Base-by-base conservation (phyloP, 2,329 filamentous ascomycete species). In the Ascochyta viciae-villosae region DNA sequence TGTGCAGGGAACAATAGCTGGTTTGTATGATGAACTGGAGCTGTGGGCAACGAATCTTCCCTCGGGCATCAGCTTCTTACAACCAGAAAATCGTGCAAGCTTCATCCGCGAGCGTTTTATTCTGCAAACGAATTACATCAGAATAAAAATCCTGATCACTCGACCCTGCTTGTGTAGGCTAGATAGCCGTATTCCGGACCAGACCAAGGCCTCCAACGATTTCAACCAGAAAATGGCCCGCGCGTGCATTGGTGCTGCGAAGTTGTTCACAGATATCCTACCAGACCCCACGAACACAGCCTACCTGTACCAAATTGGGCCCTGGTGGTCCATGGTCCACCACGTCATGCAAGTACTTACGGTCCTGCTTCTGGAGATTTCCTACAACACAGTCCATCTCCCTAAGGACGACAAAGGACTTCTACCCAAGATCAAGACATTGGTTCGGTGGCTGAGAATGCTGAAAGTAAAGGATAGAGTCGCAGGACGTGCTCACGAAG, bases 251-350 rank as follows among this genome's bases (percentile, higher is more conserved):
- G 50, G 70, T 16, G 69, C 76, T 27, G 76, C 76, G 1, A 48
- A 66, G 43, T 56, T 60, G 7, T 50, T 78, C n/a, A 45, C 73
- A 1, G 50, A 63, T 1, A 40, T 75, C 2, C 58, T 78, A 4
- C 76, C 75, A 4, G 63, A 69, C 9, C 41, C 65, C 16, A 56
- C 65, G 0, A 63, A 71, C 50, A 48, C 34, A 12, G 29, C n/a
- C 1, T 64, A 56, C 56, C 38, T 66, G 9, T 68, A 67, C 24
- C 19, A 45, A 4, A 49, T 58, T 13, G 62, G 62, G 12, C 76
- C 76, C 4, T 79, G 76, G 77, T 79, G 76, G 76, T 72, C 60
- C 39, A 56, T 74, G 13, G 61, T 78, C 15, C 68, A 71, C 42
- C 42, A 64, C 60, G n/a, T 79, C 7, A 75, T 78, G 66, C 76